Evolutionary conservation across 1,139 yeast genomes (phyloP).

Genomic region (Blastobotrys arbuscula): DNA sequence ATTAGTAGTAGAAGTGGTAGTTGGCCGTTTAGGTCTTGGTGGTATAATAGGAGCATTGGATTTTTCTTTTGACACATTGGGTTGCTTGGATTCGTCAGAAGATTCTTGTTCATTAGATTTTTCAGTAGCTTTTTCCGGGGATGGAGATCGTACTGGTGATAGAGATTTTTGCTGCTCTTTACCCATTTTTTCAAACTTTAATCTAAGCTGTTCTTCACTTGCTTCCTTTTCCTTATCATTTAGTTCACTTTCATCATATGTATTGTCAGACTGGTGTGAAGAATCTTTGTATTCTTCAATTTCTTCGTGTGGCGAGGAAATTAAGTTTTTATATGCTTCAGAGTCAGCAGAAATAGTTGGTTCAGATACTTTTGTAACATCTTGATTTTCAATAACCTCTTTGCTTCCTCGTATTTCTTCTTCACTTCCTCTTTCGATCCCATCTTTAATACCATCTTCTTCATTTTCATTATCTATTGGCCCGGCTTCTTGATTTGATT

Average conservation of each 20-base stretch:
- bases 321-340: background rate
- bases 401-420: background rate
- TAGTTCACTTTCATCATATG: background rate
- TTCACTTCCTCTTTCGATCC: background rate
- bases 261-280: background rate
- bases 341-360: background rate
- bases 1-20: background rate
- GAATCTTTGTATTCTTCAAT: background rate
- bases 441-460: no score
- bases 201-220: background rate
- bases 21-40: background rate
- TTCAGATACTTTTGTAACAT: background rate
- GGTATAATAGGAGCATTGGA: background rate
- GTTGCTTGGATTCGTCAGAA: background rate
- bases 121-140: background rate
- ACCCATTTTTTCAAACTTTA: background rate
- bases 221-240: background rate
- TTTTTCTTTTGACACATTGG: background rate
- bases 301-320: background rate
- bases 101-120: background rate
- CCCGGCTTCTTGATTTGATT: background rate
- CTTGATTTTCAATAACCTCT: background rate
- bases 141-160: background rate
- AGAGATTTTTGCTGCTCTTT: background rate
- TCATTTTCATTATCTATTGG: constrained; percentile 1